Evolutionary conservation across 257 asterid species (phyloP), one percentile per base, ranked within the genome.

Genomic region (Linderniella brevidens): DNA sequence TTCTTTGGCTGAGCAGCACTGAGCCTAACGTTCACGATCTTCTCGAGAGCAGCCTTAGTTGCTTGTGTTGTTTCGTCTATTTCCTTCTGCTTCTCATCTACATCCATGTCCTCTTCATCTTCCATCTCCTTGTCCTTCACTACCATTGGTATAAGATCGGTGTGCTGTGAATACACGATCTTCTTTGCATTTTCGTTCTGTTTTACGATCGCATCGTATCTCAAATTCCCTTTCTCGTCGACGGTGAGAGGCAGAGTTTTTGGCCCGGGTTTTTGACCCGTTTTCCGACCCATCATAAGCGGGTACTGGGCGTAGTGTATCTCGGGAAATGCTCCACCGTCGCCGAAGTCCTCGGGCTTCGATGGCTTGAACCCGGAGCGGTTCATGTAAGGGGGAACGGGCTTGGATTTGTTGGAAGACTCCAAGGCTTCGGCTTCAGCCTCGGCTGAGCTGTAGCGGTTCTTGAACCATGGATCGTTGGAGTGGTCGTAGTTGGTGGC

Each of bases 1-100:
- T 80, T 88, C 52, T 84, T 88, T 0, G 94, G 98, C 65, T 88
- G 96, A 1, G 96, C 98, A 19, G 92, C 96, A 70, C 94, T 84
- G 77, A 80, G 58, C 62, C 95, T 66, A 50, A 84, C 93, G 37
- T 80, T 80, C 1, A 88, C 96, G 60, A 88, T 88, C 71, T 80
- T 85, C 71, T 88, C 96, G 36, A 84, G 76, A 1, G 96, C 95
- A 46, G 94, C 90, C 54, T 84, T 88, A 5, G 98, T 84, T 40
- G 62, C 78, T 64, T 74, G 78, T 44, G 77, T 73, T 0, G 86
- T 88, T 58, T 84, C 95, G 42, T 84, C 86, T 5, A 88, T 73
- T 67, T 72, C 75, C 48, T 80, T 74, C 73, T 80, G 79, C 77
- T 66, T 68, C 76, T 88, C 98, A 25, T 88, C 96, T 57, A 58